Base-by-base conservation (phyloP, 108 stramenopile genomes). In the Cyclotella baltica region DNA sequence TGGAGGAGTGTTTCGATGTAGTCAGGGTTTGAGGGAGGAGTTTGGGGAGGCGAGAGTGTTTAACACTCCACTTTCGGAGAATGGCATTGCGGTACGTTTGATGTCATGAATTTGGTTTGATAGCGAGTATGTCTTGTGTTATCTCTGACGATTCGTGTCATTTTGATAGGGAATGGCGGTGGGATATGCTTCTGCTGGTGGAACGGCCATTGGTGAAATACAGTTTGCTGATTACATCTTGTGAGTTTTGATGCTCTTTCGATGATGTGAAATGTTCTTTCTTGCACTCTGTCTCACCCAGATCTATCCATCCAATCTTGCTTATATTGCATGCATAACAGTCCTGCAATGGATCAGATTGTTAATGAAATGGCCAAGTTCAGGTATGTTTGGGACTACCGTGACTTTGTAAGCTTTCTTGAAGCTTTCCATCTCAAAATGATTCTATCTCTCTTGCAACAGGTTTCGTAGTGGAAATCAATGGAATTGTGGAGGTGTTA, bases 361-460 rank as follows among this genome's bases (percentile, higher is more conserved):
- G 98, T 99, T 18, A 98, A 98, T 80, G 98, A 98, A 75, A 95
- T 94, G 67, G 97, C 98, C 53, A 99, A 99, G 75, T 98, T 95
- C 79, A 88, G 78, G 67, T 73, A 52, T 16, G 48, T 15, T 1
- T n/a, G 19, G 48, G 36, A 4, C 10, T 11, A 43, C 40, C 40
- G 6, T 43, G 6, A 11, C 40, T 43, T 67, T 4, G 19, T 1
- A 64, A 25, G 6, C 16, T 48, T 43, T 31, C 13, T 23, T 69
- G 51, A 18, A 28, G 20, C 15, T 67, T 4, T 55, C 15, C 6
- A 9, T 56, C 36, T 5, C 1, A 13, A 0, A 53, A 20, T 40
- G 27, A 36, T 25, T 13, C 35, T 25, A 29, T 40, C 16, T 29
- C 56, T 10, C 40, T 40, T 58, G 27, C 28, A 13, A 18, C 6